Evolutionary conservation across 805 yeast genomes (phyloP).

Genomic region (Spathaspora arborariae): DNA sequence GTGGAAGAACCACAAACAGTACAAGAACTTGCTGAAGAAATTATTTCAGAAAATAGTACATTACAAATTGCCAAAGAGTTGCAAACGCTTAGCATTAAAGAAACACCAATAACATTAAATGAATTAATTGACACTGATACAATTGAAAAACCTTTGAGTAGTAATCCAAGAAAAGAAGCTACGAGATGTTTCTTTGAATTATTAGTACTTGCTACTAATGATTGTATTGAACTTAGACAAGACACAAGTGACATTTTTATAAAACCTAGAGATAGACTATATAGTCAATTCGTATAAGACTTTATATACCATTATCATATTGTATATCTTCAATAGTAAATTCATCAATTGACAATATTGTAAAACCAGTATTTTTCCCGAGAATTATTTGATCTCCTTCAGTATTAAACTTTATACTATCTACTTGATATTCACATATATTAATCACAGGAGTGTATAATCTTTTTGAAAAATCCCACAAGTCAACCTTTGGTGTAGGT

Average conservation of each 20-base stretch:
- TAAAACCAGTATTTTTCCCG: constrained; percentile 20
- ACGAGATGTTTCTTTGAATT: constrained; percentile 77
- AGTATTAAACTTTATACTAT: constrained; percentile 11
- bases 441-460: constrained; percentile 16
- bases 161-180: constrained; percentile 52
- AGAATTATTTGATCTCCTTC: constrained; percentile 17
- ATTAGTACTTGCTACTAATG: constrained; percentile 75
- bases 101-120: constrained; percentile 28
- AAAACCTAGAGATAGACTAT: constrained; percentile 39
- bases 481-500: constrained; percentile 14
- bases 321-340: neutral
- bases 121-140: constrained; percentile 39
- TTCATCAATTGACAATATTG: neutral
- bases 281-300: constrained; percentile 10
- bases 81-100: constrained; percentile 22
- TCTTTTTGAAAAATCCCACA: constrained; percentile 26
- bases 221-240: constrained; percentile 64
- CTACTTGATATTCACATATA: constrained; percentile 9
- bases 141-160: constrained; percentile 7
- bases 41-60: constrained; percentile 35
- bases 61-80: constrained; percentile 49
- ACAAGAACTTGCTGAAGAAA: constrained; percentile 13
- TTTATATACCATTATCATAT: neutral
- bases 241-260: constrained; percentile 48
- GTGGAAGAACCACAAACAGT: constrained; percentile 4